These are phyloP conservation scores for Metrosideros polymorpha DNA, from an alignment of 441 rosid species.

Conservation along the genomic window DNA sequence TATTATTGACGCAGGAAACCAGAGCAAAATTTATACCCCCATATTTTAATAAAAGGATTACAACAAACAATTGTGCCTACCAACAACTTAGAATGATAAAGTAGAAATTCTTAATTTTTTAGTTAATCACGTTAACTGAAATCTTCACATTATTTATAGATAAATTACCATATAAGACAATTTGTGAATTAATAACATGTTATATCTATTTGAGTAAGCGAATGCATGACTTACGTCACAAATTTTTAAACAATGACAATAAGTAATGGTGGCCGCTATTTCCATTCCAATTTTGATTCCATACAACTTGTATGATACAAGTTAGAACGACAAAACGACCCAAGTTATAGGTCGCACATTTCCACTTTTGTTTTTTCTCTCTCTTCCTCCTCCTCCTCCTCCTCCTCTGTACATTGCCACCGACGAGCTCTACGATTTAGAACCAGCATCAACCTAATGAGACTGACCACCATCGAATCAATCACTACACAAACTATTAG, in stretches of 20 bases:
- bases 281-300: fast-evolving
- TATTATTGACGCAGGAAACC: not conserved
- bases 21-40: not conserved
- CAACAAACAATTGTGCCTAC: not conserved
- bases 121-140: not conserved
- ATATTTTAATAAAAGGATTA: not conserved
- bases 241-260: not conserved
- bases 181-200: not conserved
- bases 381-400: not conserved
- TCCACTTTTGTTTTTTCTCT: not conserved
- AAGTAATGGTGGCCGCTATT: not conserved
- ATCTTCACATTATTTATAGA: not conserved
- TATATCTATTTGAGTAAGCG: not conserved
- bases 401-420: not conserved
- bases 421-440: not conserved
- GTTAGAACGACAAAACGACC: not conserved
- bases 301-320: not conserved
- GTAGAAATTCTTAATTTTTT: not conserved
- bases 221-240: not conserved
- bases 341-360: fast-evolving
- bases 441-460: not conserved
- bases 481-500: not conserved
- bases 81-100: not conserved
- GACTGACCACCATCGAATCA: not conserved
- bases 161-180: not conserved